These are phyloP conservation scores for Ceratobasidium sp. DNA, from an alignment of 1,284 basidiomycete genomes.

Conservation along the genomic window DNA sequence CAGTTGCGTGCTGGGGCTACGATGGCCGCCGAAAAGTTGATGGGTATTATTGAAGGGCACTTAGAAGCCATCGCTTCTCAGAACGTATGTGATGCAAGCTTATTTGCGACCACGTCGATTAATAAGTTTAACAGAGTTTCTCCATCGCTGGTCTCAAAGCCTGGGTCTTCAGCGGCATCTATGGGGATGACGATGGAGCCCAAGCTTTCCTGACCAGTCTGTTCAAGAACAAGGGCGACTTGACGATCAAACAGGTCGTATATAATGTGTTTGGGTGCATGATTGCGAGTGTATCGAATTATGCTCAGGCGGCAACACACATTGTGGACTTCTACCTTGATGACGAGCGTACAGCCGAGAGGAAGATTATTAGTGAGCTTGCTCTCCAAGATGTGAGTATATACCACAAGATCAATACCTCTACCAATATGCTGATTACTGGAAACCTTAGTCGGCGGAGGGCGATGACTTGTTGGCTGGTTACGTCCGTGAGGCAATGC, in stretches of 20 bases:
- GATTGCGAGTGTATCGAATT: constrained; percentile 39
- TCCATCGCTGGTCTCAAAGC: constrained; percentile 45
- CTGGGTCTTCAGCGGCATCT: constrained; percentile 32
- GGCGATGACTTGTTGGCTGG: constrained; percentile 51
- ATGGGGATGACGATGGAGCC: constrained; percentile 17
- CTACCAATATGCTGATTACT: not conserved
- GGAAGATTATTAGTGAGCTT: constrained; percentile 37
- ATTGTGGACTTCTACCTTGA: constrained; percentile 42
- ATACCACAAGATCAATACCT: not conserved
- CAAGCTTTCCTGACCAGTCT: constrained; percentile 14
- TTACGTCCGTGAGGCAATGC: constrained; percentile 62
- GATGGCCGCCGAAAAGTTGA: constrained; percentile 55
- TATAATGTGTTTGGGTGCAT: constrained; percentile 41
- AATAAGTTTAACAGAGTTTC: constrained; percentile 23
- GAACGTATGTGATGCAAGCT: constrained; percentile 37
- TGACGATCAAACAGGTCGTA: constrained; percentile 29
- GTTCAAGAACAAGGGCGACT: constrained; percentile 21
- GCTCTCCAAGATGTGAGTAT: constrained; percentile 1
- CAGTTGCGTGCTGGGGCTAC: constrained; percentile 58
- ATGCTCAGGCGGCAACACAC: constrained; percentile 37
- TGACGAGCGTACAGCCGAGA: constrained; percentile 35
- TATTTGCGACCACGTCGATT: not conserved
- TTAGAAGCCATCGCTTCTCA: constrained; percentile 48
- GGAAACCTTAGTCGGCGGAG: constrained; percentile 32
- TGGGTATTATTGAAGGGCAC: constrained; percentile 54